A percentile compares a stretch with the other conserved stretches of the same genome.
Evolutionary conservation across 2,329 filamentous ascomycete genomes (phyloP).

Genomic region (Clarireedia monteithiana): DNA sequence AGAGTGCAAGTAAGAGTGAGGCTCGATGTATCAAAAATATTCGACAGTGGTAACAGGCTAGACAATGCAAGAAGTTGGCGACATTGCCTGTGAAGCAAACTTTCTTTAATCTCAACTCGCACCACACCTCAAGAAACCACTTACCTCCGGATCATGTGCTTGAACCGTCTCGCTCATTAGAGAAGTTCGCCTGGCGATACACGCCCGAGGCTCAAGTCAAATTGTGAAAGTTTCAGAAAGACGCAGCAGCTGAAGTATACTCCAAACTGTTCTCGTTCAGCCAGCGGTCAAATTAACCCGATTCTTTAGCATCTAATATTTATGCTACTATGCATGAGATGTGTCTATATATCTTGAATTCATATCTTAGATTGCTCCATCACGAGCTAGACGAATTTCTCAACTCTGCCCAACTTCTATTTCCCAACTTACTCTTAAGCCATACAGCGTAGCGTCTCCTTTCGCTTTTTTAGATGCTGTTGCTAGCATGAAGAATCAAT

Average conservation of each 20-base stretch:
- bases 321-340: too few relatives aligned
- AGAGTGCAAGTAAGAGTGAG: too few relatives aligned
- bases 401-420: neutral
- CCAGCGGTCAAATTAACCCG: too few relatives aligned
- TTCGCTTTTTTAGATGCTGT: neutral
- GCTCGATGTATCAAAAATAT: too few relatives aligned
- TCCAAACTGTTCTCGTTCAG: neutral
- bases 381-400: neutral
- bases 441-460: neutral
- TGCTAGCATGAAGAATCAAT: neutral
- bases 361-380: neutral
- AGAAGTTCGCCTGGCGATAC: neutral
- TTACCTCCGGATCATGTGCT: too few relatives aligned
- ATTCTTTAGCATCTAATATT: too few relatives aligned
- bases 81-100: too few relatives aligned
- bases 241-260: neutral
- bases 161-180: neutral
- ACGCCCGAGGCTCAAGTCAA: neutral
- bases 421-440: neutral
- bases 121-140: too few relatives aligned
- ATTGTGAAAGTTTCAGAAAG: neutral
- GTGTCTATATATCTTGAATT: neutral
- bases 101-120: too few relatives aligned
- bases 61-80: too few relatives aligned
- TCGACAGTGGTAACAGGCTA: too few relatives aligned